Base-by-base conservation (phyloP, 2,329 filamentous ascomycete species). In the Venturia asperata region DNA sequence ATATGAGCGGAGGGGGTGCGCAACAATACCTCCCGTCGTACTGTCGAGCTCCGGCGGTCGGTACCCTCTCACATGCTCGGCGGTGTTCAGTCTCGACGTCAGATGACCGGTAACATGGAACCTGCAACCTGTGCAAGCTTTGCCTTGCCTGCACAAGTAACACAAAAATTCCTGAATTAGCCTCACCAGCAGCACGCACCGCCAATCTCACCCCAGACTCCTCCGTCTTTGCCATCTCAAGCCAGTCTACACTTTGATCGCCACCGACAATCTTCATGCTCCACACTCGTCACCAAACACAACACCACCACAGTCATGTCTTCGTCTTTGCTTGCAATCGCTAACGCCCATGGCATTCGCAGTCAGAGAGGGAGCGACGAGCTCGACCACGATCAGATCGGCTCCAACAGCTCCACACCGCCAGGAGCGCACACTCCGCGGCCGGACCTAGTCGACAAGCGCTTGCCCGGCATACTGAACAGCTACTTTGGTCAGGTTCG, bases 401-500 rank as follows among this genome's bases (percentile, higher is more conserved):
- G 91, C 74, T 90, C 89, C 66, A 83, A 80, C 76, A 89, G 91
- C 71, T 92, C 90, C 64, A 94, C 92, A 72, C 89, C 92, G 73
- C 95, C 92, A 71, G 92, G 92, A 73, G 86, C 96, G 76, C 90
- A 91, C 70, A 99, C 94, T 68, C 94, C 94, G 70, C 90, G 92
- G 74, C 94, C 94, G 70, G 93, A 97, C 79, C 88, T 89, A 69
- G 64, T 65, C 74, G 94, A 99, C 81, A 97, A 96, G 81, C 89
- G 94, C 79, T 83, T 96, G 75, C 94, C 94, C 71, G 91, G 92
- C 76, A 96, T 97, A 81, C 89, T 94, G 84, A 85, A 87, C 77
- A 95, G 89, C 83, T 97, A 94, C 83, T 96, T 97, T 85, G 89
- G 89, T 82, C 94, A 99, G 93, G 94, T 99, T 96, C 88, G 94